Evolutionary conservation across 2,329 filamentous ascomycete species (phyloP).

Genomic region (Hypoxylon sp.): DNA sequence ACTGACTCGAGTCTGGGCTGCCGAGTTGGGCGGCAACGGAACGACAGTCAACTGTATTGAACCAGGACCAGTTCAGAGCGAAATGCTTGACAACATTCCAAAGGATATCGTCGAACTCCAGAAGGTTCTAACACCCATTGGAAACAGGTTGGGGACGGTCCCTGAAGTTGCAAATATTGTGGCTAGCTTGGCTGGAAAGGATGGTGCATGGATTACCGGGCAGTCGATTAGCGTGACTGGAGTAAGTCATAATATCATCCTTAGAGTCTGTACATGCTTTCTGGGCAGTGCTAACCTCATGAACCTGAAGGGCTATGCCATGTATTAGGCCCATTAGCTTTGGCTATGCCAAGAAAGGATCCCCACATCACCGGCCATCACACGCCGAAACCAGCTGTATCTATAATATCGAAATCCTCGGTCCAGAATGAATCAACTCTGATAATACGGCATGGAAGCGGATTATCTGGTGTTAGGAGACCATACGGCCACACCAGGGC

Average conservation of each 20-base stretch:
- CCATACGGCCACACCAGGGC: too few species aligned
- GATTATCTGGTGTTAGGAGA: too few species aligned
- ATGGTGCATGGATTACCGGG: constrained; percentile 66
- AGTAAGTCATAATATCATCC: constrained; percentile 49
- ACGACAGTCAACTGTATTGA: constrained; percentile 74
- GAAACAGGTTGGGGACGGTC: constrained; percentile 65
- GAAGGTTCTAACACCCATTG: constrained; percentile 65
- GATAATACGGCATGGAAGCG: too few species aligned
- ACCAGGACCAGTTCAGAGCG: constrained; percentile 71
- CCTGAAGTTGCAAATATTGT: constrained; percentile 71
- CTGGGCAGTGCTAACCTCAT: constrained; percentile 2
- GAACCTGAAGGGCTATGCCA: constrained; percentile 22
- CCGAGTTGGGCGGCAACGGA: constrained; percentile 69
- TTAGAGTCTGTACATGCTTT: neutral
- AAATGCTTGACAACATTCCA: constrained; percentile 69
- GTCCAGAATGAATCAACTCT: neutral
- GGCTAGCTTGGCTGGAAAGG: constrained; percentile 66
- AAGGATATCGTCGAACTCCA: constrained; percentile 65
- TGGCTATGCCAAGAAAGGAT: neutral
- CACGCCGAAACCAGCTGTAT: neutral
- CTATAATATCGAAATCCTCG: neutral
- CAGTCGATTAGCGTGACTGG: constrained; percentile 71
- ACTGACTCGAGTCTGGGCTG: constrained; percentile 71
- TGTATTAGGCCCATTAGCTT: constrained; percentile 10
- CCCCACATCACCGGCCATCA: neutral